These are phyloP conservation scores for Amaranthus hypochondriacus DNA, from an alignment of 148 eudicot species.

Conservation along the genomic window DNA sequence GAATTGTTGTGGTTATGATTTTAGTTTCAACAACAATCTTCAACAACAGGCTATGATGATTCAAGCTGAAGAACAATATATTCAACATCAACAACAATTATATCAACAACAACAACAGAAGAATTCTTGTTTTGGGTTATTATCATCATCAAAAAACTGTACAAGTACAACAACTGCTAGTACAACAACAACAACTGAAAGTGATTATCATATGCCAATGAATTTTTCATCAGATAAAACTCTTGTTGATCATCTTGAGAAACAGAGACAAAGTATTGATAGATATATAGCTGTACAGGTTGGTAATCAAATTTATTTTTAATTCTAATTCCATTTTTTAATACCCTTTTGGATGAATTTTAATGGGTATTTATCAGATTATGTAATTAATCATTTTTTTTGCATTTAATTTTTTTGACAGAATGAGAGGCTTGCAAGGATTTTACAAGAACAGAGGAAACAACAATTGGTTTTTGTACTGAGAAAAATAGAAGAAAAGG, in stretches of 20 bases:
- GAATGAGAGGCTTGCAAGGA: slow-evolving; percentile 63
- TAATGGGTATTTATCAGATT: slow-evolving; percentile 17
- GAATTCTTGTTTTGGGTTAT: slow-evolving; percentile 11
- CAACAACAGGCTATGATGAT: slow-evolving; percentile 20
- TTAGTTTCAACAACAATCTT: slow-evolving; percentile 7
- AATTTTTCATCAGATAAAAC: slow-evolving; percentile 15
- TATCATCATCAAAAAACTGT: slow-evolving; percentile 16
- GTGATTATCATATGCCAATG: slow-evolving; percentile 19
- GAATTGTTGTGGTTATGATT: not conserved
- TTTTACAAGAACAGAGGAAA: slow-evolving; percentile 57
- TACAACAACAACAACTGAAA: slow-evolving; percentile 18
- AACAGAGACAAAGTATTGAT: slow-evolving; percentile 51
- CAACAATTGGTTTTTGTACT: slow-evolving; percentile 39
- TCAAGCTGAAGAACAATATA: not conserved
- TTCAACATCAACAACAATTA: slow-evolving; percentile 19
- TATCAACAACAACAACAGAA: slow-evolving; percentile 6
- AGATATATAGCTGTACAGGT: slow-evolving; percentile 61
- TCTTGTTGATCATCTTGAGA: slow-evolving; percentile 35
- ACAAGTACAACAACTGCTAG: slow-evolving; percentile 9
- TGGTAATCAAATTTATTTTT: not conserved
- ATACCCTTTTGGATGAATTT: slow-evolving; percentile 1
- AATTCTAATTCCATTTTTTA: not conserved
- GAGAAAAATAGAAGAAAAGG: slow-evolving; percentile 39
- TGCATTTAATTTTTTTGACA: slow-evolving; percentile 20
- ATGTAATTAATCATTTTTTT: not conserved